A percentile compares a stretch with the other conserved stretches of the same genome.
phyloP scores from a whole-genome alignment of 1,284 basidiomycete genomes.

The Rhodotorula sp. region DNA sequence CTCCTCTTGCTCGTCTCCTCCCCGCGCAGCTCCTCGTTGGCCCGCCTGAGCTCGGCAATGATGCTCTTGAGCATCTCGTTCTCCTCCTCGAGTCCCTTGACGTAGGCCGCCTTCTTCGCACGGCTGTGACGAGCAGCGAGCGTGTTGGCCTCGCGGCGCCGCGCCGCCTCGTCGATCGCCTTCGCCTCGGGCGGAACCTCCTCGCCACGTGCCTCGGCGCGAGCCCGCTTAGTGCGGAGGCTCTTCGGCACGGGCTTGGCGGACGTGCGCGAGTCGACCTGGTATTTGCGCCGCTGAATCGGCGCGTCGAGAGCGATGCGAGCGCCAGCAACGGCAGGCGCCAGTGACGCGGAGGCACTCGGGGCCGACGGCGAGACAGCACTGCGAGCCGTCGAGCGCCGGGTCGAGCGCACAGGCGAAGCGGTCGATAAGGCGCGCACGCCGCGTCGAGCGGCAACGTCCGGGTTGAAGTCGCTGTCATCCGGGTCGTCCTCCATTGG shows the following conservation, averaged over 20 bases:
- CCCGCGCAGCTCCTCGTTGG: background rate
- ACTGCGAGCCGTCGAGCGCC: background rate
- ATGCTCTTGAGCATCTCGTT: background rate
- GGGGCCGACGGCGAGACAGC: background rate
- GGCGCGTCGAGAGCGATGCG: slow-evolving; percentile 26
- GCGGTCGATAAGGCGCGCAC: background rate
- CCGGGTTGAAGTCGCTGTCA: background rate
- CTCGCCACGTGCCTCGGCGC: background rate
- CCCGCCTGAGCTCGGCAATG: background rate
- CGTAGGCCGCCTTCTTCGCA: slow-evolving; percentile 8
- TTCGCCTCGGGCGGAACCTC: background rate
- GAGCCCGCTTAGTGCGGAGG: background rate
- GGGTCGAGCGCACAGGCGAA: background rate
- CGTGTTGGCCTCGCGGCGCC: slow-evolving; percentile 18
- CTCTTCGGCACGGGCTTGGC: slow-evolving; percentile 12
- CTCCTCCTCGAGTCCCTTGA: background rate
- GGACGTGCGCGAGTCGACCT: slow-evolving; percentile 15
- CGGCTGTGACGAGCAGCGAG: slow-evolving; percentile 20
- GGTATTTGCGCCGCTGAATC: slow-evolving; percentile 12
- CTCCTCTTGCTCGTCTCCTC: background rate
- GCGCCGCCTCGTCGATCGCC: background rate
- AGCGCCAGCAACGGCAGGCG: background rate
- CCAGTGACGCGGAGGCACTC: background rate
- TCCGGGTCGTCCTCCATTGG: too few species aligned
- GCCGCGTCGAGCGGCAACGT: too few species aligned